phyloP scores from a whole-genome alignment of 139 green algal genomes.

The Tetraselmis chui region DNA sequence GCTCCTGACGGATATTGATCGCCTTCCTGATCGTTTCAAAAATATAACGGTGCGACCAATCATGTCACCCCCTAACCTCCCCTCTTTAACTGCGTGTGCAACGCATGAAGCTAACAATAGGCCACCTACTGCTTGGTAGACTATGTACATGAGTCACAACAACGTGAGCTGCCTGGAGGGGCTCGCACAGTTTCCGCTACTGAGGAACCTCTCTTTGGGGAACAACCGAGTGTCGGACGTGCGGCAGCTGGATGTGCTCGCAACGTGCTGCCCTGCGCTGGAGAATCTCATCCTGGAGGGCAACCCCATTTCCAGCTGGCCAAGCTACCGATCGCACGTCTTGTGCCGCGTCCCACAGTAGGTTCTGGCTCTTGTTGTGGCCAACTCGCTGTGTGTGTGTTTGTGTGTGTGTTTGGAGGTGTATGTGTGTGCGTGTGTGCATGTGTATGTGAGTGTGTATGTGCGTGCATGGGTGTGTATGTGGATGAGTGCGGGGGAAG shows the following conservation, averaged over 20 bases:
- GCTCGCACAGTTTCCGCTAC: slow-evolving; percentile 46
- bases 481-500: no score
- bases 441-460: no score
- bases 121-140: slow-evolving; percentile 6
- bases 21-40: neutral
- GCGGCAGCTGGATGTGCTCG: slow-evolving; percentile 16
- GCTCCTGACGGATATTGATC: neutral
- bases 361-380: no score
- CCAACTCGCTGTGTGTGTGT: no score
- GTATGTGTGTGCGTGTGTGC: no score
- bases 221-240: slow-evolving; percentile 52
- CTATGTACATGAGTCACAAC: slow-evolving; percentile 55
- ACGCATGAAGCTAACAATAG: neutral
- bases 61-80: neutral
- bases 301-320: slow-evolving; percentile 50
- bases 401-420: no score
- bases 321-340: slow-evolving; percentile 36
- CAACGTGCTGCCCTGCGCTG: slow-evolving; percentile 18
- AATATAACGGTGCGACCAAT: neutral
- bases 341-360: neutral
- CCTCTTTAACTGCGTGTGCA: no score
- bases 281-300: slow-evolving; percentile 54
- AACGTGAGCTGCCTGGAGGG: slow-evolving; percentile 35
- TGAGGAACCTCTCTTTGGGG: slow-evolving; percentile 39
- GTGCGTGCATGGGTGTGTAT: no score